Conservation (phyloP, 2,329 filamentous ascomycete genomes). For the Paecilomyces variotii region DNA sequence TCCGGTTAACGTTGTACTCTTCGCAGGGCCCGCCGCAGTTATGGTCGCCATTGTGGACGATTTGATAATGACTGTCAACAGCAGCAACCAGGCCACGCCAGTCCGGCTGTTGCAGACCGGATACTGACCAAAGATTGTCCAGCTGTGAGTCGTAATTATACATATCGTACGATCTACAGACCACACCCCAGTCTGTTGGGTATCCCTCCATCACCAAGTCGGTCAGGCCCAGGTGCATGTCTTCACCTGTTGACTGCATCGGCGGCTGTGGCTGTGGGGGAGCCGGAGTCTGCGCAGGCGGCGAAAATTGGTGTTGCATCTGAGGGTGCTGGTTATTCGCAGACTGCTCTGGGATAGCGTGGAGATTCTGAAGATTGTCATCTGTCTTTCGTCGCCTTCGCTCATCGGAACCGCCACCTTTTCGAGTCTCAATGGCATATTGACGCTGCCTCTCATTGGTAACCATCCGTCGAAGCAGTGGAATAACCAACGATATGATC, state of each 20-base stretch:
- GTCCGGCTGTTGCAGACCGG: constrained; percentile 33
- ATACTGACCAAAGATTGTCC: constrained; percentile 34
- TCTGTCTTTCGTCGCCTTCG: constrained; percentile 29
- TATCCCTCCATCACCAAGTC: constrained; percentile 32
- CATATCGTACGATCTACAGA: constrained; percentile 27
- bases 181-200: constrained; percentile 29
- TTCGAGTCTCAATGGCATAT: constrained; percentile 50
- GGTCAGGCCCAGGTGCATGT: constrained; percentile 24
- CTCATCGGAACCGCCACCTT: constrained; percentile 35
- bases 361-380: constrained; percentile 22
- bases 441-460: constrained; percentile 52
- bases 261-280: constrained; percentile 15
- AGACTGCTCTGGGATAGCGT: constrained; percentile 9
- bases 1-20: constrained; percentile 26
- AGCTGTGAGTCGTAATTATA: constrained; percentile 34
- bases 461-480: constrained; percentile 50
- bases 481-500: constrained; percentile 51
- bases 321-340: constrained; percentile 22
- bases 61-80: constrained; percentile 36
- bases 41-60: constrained; percentile 28
- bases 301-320: constrained; percentile 7
- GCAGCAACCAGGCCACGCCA: constrained; percentile 38
- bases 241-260: constrained; percentile 13
- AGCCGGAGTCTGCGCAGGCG: constrained; percentile 12
- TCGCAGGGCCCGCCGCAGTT: constrained; percentile 26